Evolutionary conservation across 2,329 filamentous ascomycete genomes (phyloP).

Genomic region (Graphilbum ipis-grandicollis): DNA sequence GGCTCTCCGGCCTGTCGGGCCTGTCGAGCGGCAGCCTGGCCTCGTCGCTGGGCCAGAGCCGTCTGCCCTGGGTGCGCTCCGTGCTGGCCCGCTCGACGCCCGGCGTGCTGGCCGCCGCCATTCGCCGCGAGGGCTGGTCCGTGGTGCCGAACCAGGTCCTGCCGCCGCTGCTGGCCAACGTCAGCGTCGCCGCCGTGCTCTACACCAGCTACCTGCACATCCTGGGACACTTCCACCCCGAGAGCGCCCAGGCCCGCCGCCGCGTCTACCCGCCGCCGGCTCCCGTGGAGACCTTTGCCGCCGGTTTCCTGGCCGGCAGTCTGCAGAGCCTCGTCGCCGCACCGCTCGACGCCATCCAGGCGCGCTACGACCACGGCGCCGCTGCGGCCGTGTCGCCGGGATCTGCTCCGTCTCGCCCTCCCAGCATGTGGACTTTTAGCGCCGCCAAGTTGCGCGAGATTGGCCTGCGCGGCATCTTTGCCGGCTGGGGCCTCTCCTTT

Average conservation of each 20-base stretch:
- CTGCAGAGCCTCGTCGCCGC: constrained; percentile 57
- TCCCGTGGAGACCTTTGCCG: constrained; percentile 45
- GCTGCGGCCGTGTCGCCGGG: constrained; percentile 18
- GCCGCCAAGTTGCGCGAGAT: constrained; percentile 53
- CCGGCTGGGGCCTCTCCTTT: constrained; percentile 53
- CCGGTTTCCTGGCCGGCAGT: constrained; percentile 50
- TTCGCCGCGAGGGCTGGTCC: constrained; percentile 53
- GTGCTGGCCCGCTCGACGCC: constrained; percentile 49
- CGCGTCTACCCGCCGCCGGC: constrained; percentile 54
- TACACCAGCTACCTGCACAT: constrained; percentile 63
- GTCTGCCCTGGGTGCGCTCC: constrained; percentile 20
- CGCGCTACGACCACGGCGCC: constrained; percentile 46
- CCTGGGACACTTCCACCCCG: constrained; percentile 47
- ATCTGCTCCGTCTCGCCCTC: constrained; percentile 16
- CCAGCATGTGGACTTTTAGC: constrained; percentile 59
- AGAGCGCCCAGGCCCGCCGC: constrained; percentile 36
- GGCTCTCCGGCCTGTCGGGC: not conserved
- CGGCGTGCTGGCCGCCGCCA: constrained; percentile 48
- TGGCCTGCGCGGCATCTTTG: constrained; percentile 53
- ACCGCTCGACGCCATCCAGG: constrained; percentile 59
- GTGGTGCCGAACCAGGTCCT: constrained; percentile 63
- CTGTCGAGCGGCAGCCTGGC: not conserved
- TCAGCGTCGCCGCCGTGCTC: constrained; percentile 54
- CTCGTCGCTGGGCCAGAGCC: constrained; percentile 13
- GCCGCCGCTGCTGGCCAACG: constrained; percentile 57